These are phyloP conservation scores for Sporisorium sorghi DNA, from an alignment of 1,284 basidiomycete genomes.

Conservation along the genomic window DNA sequence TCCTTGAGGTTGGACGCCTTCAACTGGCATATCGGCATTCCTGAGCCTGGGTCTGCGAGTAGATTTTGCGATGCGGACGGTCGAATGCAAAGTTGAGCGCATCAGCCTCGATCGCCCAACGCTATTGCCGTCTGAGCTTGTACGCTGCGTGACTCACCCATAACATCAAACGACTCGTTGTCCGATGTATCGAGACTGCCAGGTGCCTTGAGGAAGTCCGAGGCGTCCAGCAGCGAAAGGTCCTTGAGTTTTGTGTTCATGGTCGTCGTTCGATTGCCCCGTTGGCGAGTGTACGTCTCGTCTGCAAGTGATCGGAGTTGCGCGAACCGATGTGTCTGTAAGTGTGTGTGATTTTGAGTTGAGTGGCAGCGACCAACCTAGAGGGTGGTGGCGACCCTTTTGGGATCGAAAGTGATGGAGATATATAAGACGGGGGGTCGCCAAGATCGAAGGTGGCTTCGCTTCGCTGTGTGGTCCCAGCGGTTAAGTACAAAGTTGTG, in stretches of 20 bases:
- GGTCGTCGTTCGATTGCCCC: constrained; percentile 7
- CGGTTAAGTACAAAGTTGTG: constrained; percentile 2
- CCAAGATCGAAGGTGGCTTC: background rate
- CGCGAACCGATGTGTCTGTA: background rate
- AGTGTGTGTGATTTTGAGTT: constrained; percentile 1
- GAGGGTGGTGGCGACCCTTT: background rate
- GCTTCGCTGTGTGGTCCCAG: background rate
- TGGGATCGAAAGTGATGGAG: background rate
- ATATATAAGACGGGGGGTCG: background rate
- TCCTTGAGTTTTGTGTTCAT: constrained; percentile 58
- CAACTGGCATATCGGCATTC: constrained; percentile 30
- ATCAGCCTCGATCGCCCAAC: background rate
- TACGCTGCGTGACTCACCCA: constrained; percentile 28
- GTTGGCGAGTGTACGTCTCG: background rate
- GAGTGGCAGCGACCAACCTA: constrained; percentile 2
- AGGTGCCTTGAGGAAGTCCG: constrained; percentile 60
- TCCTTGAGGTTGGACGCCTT: constrained; percentile 56
- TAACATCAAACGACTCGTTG: constrained; percentile 45
- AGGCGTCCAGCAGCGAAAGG: constrained; percentile 42
- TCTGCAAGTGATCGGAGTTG: constrained; percentile 5
- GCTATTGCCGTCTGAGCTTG: too few relatives aligned
- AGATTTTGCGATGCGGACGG: background rate
- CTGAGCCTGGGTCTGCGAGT: constrained; percentile 37
- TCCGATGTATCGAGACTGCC: constrained; percentile 31
- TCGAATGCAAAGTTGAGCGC: constrained; percentile 2